phyloP scores from a whole-genome alignment of 2,329 filamentous ascomycete genomes.

The Aureobasidium melanogenum region DNA sequence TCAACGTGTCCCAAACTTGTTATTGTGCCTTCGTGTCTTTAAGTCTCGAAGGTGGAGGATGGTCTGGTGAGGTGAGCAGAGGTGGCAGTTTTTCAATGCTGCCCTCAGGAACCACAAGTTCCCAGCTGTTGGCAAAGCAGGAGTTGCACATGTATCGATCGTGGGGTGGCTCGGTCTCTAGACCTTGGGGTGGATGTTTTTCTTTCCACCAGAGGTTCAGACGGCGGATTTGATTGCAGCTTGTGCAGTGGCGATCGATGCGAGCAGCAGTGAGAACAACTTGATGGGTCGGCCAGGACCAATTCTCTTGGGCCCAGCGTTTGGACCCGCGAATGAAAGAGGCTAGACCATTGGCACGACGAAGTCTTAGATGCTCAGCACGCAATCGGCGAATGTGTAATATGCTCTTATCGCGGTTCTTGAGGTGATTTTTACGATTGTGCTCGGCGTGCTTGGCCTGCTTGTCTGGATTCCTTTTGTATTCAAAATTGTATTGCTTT shows the following conservation, averaged over 20 bases:
- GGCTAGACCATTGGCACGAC: background rate
- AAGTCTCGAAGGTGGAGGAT: background rate
- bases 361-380: background rate
- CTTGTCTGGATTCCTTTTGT: too few relatives aligned
- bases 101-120: background rate
- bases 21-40: background rate
- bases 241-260: background rate
- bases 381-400: too few relatives aligned
- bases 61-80: background rate
- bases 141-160: background rate
- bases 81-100: background rate
- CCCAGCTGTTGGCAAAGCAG: background rate
- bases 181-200: background rate
- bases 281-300: background rate
- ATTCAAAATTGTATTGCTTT: too few relatives aligned
- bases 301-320: background rate
- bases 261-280: background rate
- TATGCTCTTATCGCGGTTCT: too few relatives aligned
- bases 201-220: background rate
- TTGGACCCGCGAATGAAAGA: rapidly evolving
- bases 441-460: too few relatives aligned
- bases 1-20: too few relatives aligned
- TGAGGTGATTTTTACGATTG: too few relatives aligned
- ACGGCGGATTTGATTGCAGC: background rate
- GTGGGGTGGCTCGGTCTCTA: background rate